Conservation (phyloP, 106 monocot genomes). For the Dendrobium catenatum region DNA sequence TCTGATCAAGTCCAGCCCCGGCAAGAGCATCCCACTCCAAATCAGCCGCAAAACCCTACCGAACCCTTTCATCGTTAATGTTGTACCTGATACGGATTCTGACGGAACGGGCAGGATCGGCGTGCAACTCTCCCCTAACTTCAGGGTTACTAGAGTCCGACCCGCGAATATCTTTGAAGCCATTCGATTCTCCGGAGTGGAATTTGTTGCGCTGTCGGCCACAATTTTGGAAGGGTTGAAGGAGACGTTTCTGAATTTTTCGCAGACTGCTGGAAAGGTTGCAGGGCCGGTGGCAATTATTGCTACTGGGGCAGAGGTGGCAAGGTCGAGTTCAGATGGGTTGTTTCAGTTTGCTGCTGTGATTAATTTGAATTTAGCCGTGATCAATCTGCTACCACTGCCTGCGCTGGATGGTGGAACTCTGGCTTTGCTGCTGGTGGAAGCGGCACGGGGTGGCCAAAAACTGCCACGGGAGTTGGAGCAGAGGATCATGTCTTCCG, state of each 20-base stretch:
- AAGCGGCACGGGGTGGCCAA: slow-evolving; percentile 79
- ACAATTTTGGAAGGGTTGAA: slow-evolving; percentile 75
- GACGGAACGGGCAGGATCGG: slow-evolving; percentile 80
- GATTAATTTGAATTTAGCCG: slow-evolving; percentile 80
- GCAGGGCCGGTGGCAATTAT: slow-evolving; percentile 95
- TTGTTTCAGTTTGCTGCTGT: slow-evolving; percentile 88
- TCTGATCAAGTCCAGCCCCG: slow-evolving; percentile 52
- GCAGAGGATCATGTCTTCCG: slow-evolving; percentile 85
- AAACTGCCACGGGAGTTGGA: slow-evolving; percentile 87
- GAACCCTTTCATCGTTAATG: slow-evolving; percentile 14
- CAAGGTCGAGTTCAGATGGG: slow-evolving; percentile 71
- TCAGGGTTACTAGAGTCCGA: slow-evolving; percentile 32
- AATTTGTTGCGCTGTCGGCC: slow-evolving; percentile 37
- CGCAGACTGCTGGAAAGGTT: slow-evolving; percentile 75
- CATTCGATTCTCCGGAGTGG: slow-evolving; percentile 35
- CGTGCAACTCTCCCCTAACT: slow-evolving; percentile 85
- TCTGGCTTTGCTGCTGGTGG: slow-evolving; percentile 65
- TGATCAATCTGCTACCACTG: slow-evolving; percentile 84
- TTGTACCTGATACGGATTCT: slow-evolving; percentile 52
- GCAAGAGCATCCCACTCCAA: slow-evolving; percentile 23
- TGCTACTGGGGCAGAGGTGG: slow-evolving; percentile 87
- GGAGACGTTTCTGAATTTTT: slow-evolving; percentile 84
- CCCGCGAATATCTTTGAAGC: slow-evolving; percentile 44
- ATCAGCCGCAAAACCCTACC: slow-evolving; percentile 15
- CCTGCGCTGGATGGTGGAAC: slow-evolving; percentile 90